Percentiles rank a stretch among this genome's conserved stretches.
Conservation (phyloP, 768 basidiomycete genomes). For the Cystofilobasidium ferigula region DNA sequence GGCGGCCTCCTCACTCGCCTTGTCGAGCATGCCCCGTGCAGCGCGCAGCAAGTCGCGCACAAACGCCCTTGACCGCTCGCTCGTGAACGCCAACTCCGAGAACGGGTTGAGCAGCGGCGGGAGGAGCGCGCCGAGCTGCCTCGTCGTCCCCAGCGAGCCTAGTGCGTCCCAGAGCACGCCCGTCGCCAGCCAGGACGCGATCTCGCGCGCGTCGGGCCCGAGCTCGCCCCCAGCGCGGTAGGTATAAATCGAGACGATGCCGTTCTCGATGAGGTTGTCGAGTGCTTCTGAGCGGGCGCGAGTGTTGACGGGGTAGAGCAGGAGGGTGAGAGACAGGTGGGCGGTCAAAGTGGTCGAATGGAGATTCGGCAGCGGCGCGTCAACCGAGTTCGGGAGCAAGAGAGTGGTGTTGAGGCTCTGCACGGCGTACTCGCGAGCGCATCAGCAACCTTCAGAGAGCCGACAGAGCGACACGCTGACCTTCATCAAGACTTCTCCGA, state of each 20-base stretch:
- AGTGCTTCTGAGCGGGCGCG: neutral
- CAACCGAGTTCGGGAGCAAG: slow-evolving; percentile 1
- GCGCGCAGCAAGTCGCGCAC: neutral
- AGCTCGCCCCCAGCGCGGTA: slow-evolving; percentile 19
- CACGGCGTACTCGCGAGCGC: neutral
- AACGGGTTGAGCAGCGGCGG: slow-evolving; percentile 16
- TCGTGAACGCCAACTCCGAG: slow-evolving; percentile 4
- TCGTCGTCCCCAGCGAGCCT: slow-evolving; percentile 1
- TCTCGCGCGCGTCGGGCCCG: slow-evolving; percentile 10
- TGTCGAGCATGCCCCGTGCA: neutral
- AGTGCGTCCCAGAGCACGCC: neutral
- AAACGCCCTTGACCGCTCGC: slow-evolving; percentile 2
- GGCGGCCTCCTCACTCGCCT: neutral
- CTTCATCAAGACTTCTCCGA: slow-evolving; percentile 21
- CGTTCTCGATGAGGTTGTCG: slow-evolving; percentile 21
- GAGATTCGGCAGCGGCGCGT: neutral
- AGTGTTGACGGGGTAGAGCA: slow-evolving; percentile 16
- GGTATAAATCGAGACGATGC: slow-evolving; percentile 12
- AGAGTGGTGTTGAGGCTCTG: slow-evolving; percentile 20
- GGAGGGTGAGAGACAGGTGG: slow-evolving; percentile 1
- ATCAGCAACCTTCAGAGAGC: neutral
- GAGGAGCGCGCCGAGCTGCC: slow-evolving; percentile 13
- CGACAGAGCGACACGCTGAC: neutral
- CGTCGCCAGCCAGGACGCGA: slow-evolving; percentile 7
- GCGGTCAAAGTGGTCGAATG: neutral